Percentiles rank a stretch among this genome's conserved stretches.
Conservation (phyloP, 73 alveolate genomes). For the Paramecium octaurelia region DNA sequence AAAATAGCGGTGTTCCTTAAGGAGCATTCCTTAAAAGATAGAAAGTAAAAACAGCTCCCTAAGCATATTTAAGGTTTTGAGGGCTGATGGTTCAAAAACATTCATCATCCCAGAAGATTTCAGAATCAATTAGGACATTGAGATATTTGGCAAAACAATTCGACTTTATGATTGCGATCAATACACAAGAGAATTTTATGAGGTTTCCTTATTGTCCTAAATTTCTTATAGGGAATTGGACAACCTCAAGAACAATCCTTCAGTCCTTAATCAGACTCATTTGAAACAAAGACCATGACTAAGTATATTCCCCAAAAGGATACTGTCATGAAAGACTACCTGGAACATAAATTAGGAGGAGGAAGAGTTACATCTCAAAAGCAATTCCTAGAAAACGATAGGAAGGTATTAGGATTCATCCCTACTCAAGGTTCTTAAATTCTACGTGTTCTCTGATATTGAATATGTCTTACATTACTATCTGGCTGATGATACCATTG, state of each 20-base stretch:
- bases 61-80: constrained; percentile 57
- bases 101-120: constrained; percentile 77
- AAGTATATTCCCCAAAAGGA: constrained; percentile 65
- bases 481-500: constrained; percentile 96
- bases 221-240: constrained; percentile 45
- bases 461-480: constrained; percentile 86
- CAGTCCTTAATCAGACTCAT: neutral
- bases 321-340: constrained; percentile 81
- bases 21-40: constrained; percentile 91
- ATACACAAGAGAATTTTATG: constrained; percentile 91
- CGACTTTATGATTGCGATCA: constrained; percentile 83
- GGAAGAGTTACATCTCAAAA: constrained; percentile 84
- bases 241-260: constrained; percentile 62
- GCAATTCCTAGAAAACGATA: constrained; percentile 91
- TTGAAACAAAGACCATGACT: constrained; percentile 3
- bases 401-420: constrained; percentile 67
- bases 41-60: constrained; percentile 4
- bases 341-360: constrained; percentile 93
- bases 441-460: constrained; percentile 79
- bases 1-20: constrained; percentile 90
- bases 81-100: constrained; percentile 75
- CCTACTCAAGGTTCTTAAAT: constrained; percentile 60
- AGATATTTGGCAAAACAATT: constrained; percentile 76
- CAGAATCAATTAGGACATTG: constrained; percentile 77
- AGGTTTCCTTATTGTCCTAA: neutral